These are phyloP conservation scores for Neopestalotiopsis clavispora DNA, from an alignment of 2,329 filamentous ascomycete genomes.

Conservation along the genomic window DNA sequence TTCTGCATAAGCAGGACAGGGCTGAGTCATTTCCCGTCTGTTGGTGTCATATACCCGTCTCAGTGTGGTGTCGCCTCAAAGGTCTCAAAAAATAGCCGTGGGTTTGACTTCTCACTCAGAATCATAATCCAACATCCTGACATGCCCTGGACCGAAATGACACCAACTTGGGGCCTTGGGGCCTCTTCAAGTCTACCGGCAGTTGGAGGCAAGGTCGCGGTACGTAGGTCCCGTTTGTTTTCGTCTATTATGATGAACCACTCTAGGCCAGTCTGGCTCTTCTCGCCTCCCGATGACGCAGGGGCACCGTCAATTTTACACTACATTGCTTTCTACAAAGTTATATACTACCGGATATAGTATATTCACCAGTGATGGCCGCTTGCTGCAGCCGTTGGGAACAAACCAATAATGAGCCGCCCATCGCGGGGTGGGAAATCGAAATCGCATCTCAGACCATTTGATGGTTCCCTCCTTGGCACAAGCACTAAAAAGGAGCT, in stretches of 20 bases:
- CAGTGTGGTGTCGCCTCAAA: neutral
- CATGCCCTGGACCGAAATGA: neutral
- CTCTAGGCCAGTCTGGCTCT: neutral
- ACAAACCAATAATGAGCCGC: neutral
- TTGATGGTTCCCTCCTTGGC: neutral
- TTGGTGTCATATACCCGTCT: neutral
- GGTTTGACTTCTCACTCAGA: neutral
- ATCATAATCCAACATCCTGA: neutral
- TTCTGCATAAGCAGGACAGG: neutral
- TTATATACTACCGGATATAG: neutral
- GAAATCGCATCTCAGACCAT: neutral
- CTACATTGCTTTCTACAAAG: neutral
- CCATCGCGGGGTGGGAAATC: neutral
- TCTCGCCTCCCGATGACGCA: neutral
- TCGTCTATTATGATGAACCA: neutral
- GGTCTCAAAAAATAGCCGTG: neutral
- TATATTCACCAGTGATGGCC: neutral
- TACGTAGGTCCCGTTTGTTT: neutral
- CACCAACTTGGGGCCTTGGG: neutral
- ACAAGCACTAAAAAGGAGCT: neutral
- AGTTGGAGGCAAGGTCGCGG: neutral
- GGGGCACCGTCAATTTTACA: neutral
- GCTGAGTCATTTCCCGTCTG: neutral
- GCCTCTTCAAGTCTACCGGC: neutral
- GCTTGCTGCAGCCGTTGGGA: neutral